Evolutionary conservation across 305 asterid species (phyloP).

Genomic region (Euphrasia arctica): DNA sequence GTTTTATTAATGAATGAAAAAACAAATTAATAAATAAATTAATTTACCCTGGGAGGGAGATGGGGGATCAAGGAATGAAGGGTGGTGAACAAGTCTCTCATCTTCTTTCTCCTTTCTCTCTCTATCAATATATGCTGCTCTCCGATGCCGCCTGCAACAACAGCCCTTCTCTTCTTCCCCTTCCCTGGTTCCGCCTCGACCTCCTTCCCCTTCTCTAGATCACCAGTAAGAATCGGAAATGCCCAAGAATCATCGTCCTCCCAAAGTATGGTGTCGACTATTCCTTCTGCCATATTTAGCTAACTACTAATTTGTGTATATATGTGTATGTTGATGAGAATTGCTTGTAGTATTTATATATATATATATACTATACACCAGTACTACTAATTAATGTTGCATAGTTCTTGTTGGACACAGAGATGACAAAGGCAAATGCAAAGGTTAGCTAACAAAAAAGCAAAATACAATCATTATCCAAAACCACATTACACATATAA

Average conservation of each 20-base stretch:
- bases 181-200: background rate
- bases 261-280: slow-evolving; percentile 22
- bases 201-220: background rate
- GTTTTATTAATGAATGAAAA: too few species aligned
- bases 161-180: slow-evolving; percentile 21
- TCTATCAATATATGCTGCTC: slow-evolving; percentile 56
- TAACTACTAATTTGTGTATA: too few species aligned
- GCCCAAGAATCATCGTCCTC: slow-evolving; percentile 33
- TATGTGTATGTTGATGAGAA: too few species aligned
- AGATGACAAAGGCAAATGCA: background rate
- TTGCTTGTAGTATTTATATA: too few species aligned
- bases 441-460: too few species aligned
- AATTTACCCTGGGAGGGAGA: slow-evolving; percentile 51
- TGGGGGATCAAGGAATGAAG: slow-evolving; percentile 62
- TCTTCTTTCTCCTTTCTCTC: slow-evolving; percentile 69
- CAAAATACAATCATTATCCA: too few species aligned
- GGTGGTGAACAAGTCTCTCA: slow-evolving; percentile 45
- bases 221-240: slow-evolving; percentile 27
- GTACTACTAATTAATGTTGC: too few species aligned
- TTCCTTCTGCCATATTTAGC: slow-evolving; percentile 17
- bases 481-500: too few species aligned
- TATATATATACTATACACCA: too few species aligned
- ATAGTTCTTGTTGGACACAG: too few species aligned
- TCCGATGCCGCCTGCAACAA: slow-evolving; percentile 29
- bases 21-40: background rate